These are phyloP conservation scores for Eremomyces bilateralis DNA, from an alignment of 495 filamentous ascomycete species.

Conservation along the genomic window DNA sequence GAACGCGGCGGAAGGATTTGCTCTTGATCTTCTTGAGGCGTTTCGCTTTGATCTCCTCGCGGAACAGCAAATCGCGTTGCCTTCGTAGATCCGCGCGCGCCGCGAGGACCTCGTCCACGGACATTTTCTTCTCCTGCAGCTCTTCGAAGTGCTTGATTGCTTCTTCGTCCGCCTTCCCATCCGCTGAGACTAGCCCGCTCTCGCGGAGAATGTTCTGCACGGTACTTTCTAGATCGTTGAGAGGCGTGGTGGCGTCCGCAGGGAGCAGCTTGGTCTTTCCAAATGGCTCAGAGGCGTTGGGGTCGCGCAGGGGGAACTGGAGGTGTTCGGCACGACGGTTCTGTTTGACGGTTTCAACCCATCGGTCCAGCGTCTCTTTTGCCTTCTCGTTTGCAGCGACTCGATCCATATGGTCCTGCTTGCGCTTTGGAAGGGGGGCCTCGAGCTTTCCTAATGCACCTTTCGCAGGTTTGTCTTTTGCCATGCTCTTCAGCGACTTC, in stretches of 20 bases:
- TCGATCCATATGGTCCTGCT: constrained; percentile 78
- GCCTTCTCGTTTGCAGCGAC: constrained; percentile 71
- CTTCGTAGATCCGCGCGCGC: constrained; percentile 54
- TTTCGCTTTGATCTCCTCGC: constrained; percentile 76
- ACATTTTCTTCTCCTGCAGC: constrained; percentile 39
- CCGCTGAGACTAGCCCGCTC: constrained; percentile 44
- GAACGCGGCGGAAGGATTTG: constrained; percentile 76
- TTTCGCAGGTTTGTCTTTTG: constrained; percentile 32
- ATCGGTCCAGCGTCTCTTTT: constrained; percentile 71
- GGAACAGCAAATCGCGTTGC: constrained; percentile 64
- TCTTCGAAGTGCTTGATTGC: constrained; percentile 48
- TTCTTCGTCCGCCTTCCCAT: constrained; percentile 40
- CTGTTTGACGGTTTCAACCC: constrained; percentile 85
- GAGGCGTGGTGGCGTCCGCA: constrained; percentile 31
- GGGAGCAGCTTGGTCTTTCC: constrained; percentile 32
- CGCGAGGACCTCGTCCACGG: constrained; percentile 48
- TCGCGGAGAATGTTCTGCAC: constrained; percentile 77
- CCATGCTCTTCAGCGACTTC: constrained; percentile 30
- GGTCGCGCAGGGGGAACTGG: constrained; percentile 68
- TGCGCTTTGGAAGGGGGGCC: constrained; percentile 67
- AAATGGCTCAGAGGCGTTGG: constrained; percentile 27
- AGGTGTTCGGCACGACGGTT: constrained; percentile 85
- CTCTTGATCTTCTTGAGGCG: constrained; percentile 97
- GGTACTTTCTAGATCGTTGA: constrained; percentile 61
- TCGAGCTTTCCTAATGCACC: constrained; percentile 52